These are phyloP conservation scores for Nothomitra cinnamomea DNA, from an alignment of 2,329 filamentous ascomycete species.

Conservation along the genomic window DNA sequence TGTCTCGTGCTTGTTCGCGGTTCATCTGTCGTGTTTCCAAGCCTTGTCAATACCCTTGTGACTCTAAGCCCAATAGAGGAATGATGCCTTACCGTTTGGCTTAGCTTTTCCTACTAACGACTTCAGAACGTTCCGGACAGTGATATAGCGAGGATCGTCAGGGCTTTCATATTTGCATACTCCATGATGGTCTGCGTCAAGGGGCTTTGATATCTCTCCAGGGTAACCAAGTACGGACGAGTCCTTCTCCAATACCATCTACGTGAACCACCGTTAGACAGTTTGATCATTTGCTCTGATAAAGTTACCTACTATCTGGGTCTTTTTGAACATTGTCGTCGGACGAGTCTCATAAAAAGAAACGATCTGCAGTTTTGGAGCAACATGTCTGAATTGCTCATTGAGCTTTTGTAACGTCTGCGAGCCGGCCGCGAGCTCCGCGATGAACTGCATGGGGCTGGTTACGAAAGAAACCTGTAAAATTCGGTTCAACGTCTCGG, in stretches of 20 bases:
- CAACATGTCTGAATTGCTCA: conserved; percentile 10
- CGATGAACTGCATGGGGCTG: conserved; percentile 15
- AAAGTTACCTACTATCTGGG: too few relatives aligned
- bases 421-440: conserved; percentile 16
- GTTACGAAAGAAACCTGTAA: conserved; percentile 9
- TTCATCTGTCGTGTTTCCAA: neutral
- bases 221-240: conserved; percentile 16
- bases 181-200: conserved; percentile 18
- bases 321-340: conserved; percentile 4
- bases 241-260: conserved; percentile 15
- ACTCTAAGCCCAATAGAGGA: too few relatives aligned
- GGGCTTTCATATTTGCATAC: conserved; percentile 18
- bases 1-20: neutral
- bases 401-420: conserved; percentile 9
- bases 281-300: too few relatives aligned
- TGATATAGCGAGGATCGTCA: conserved; percentile 15
- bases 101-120: conserved; percentile 10
- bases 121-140: conserved; percentile 10
- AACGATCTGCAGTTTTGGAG: conserved; percentile 6
- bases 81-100: too few relatives aligned
- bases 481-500: conserved; percentile 18
- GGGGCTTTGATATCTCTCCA: conserved; percentile 12
- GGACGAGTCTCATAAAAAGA: conserved; percentile 11
- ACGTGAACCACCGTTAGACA: too few relatives aligned
- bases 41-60: too few relatives aligned